These are phyloP conservation scores for Thinopyrum elongatum DNA, from an alignment of 176 grass and related monocot species.

Conservation along the genomic window DNA sequence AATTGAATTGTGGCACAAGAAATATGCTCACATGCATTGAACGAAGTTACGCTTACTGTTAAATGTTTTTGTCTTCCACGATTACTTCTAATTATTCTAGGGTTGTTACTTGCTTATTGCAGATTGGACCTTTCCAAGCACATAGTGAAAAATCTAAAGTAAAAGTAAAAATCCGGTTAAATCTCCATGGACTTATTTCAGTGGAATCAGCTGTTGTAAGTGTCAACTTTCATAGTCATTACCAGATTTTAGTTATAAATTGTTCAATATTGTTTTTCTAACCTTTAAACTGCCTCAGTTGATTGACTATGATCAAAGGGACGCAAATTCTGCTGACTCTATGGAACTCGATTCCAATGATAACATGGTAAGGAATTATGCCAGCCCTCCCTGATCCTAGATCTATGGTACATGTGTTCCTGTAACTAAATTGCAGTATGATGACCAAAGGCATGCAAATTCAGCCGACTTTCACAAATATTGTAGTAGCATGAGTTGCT, in stretches of 20 bases:
- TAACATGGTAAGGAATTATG: slow-evolving; percentile 34
- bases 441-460: not conserved
- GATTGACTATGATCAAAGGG: slow-evolving; percentile 55
- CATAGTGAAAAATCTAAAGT: slow-evolving; percentile 59
- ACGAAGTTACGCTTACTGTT: slow-evolving; percentile 20
- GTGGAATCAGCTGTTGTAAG: slow-evolving; percentile 88
- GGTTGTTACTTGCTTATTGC: slow-evolving; percentile 32
- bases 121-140: slow-evolving; percentile 90
- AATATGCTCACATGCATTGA: not conserved
- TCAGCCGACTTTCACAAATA: not conserved
- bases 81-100: slow-evolving; percentile 16
- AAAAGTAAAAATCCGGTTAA: slow-evolving; percentile 83
- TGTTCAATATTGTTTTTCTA: slow-evolving; percentile 7
- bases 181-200: slow-evolving; percentile 92
- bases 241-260: slow-evolving; percentile 1
- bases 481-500: not conserved
- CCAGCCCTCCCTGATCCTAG: not conserved
- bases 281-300: slow-evolving; percentile 53
- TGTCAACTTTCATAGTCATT: slow-evolving; percentile 27
- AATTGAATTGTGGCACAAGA: not conserved
- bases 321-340: slow-evolving; percentile 42
- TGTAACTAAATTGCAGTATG: not conserved
- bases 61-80: slow-evolving; percentile 1
- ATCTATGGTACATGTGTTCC: slow-evolving; percentile 17
- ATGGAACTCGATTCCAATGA: slow-evolving; percentile 49